These are phyloP conservation scores for Gracilariopsis chorda DNA, from an alignment of 23 red algal genomes.

Conservation along the genomic window DNA sequence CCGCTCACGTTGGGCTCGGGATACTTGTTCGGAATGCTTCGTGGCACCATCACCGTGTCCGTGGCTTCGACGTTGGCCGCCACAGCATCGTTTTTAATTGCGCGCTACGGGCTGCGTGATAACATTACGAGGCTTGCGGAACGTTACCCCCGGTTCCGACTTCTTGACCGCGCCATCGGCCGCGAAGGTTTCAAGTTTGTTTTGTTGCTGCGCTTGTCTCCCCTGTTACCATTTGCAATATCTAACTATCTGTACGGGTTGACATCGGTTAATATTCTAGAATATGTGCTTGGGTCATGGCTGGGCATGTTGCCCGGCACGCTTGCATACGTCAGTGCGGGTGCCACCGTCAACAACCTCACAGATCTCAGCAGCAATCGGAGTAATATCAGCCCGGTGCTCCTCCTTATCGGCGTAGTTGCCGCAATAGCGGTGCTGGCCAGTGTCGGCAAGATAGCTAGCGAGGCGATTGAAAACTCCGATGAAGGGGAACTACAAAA, in stretches of 20 bases:
- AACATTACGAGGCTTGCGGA: constrained; percentile 32
- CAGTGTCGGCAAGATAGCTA: constrained; percentile 64
- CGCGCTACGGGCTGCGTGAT: constrained; percentile 82
- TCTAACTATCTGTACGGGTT: constrained; percentile 99
- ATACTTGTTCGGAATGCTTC: constrained; percentile 87
- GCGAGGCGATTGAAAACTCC: constrained; percentile 26
- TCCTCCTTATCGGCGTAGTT: constrained; percentile 48
- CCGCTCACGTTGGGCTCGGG: constrained; percentile 88
- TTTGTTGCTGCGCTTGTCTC: constrained; percentile 86
- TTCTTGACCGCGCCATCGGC: constrained; percentile 83
- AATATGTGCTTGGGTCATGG: constrained; percentile 80
- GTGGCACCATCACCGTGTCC: constrained; percentile 62
- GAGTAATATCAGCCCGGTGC: constrained; percentile 34
- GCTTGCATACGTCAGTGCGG: constrained; percentile 81
- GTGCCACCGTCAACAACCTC: constrained; percentile 62
- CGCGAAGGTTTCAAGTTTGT: constrained; percentile 91
- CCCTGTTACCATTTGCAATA: constrained; percentile 86
- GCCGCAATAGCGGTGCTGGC: constrained; percentile 58
- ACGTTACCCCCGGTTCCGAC: constrained; percentile 70
- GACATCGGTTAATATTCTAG: constrained; percentile 68
- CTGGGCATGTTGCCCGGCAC: constrained; percentile 98
- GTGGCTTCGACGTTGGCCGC: constrained; percentile 82
- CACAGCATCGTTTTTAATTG: constrained; percentile 78
- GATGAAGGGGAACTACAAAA: background rate
- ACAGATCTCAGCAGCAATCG: constrained; percentile 19